These are phyloP conservation scores for Coniochaeta ligniaria DNA, from an alignment of 2,329 filamentous ascomycete species.

Conservation along the genomic window DNA sequence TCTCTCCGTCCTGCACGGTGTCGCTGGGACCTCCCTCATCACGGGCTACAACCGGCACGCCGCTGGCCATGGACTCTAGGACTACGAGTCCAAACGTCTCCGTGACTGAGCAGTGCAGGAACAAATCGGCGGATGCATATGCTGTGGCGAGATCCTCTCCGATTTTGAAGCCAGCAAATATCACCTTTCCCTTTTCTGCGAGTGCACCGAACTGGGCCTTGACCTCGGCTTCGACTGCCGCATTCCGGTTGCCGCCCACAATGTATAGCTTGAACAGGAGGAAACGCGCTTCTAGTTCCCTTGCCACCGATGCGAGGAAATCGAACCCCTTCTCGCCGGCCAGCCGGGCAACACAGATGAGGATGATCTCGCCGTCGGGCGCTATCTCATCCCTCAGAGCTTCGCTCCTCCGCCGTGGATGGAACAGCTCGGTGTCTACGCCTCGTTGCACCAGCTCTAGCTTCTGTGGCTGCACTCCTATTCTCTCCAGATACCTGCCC, in stretches of 20 bases:
- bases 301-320: constrained; percentile 52
- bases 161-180: constrained; percentile 60
- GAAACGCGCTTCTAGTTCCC: constrained; percentile 44
- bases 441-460: constrained; percentile 56
- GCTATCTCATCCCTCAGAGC: constrained; percentile 46
- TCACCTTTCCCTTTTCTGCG: constrained; percentile 40
- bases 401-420: constrained; percentile 43
- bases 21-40: constrained; percentile 65
- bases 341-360: constrained; percentile 59
- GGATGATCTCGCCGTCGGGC: constrained; percentile 55
- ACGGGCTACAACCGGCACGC: constrained; percentile 60
- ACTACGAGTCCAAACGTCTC: constrained; percentile 68
- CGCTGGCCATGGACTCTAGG: constrained; percentile 64
- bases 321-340: constrained; percentile 66
- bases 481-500: constrained; percentile 49
- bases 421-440: constrained; percentile 57
- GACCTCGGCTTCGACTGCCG: constrained; percentile 53
- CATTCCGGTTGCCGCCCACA: constrained; percentile 61
- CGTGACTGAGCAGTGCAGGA: constrained; percentile 64
- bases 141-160: constrained; percentile 55
- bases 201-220: constrained; percentile 50
- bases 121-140: constrained; percentile 63
- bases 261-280: constrained; percentile 58
- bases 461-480: constrained; percentile 48
- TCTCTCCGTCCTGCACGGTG: constrained; percentile 51